Percentiles rank a stretch among this genome's conserved stretches.
phyloP scores from a whole-genome alignment of 306 rosid genomes.

The Prunus campanulata region DNA sequence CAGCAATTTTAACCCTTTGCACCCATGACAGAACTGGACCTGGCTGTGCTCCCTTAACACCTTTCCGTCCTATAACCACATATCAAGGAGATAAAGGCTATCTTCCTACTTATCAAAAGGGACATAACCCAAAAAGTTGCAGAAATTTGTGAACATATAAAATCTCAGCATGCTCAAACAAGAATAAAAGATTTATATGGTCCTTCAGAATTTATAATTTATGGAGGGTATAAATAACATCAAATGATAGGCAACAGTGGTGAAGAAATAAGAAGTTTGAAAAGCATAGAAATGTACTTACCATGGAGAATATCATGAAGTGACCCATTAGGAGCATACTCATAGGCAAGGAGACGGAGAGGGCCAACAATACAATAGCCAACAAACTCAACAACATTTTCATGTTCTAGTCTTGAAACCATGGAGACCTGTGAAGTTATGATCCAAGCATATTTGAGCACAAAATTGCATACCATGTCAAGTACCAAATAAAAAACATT shows the following conservation, averaged over 20 bases:
- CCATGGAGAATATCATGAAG: constrained; percentile 81
- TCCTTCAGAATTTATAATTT: background rate
- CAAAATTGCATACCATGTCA: background rate
- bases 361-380: constrained; percentile 70
- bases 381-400: constrained; percentile 62
- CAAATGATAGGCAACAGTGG: background rate
- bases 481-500: background rate
- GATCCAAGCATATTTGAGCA: background rate
- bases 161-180: background rate
- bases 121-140: background rate
- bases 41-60: constrained; percentile 74
- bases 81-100: background rate
- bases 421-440: constrained; percentile 51
- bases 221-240: background rate
- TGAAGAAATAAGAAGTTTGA: background rate
- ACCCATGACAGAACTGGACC: constrained; percentile 70
- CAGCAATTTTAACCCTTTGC: constrained; percentile 77
- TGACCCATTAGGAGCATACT: constrained; percentile 75
- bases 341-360: constrained; percentile 65
- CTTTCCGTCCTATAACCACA: constrained; percentile 59
- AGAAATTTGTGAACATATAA: background rate
- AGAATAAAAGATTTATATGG: background rate
- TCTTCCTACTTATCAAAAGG: background rate
- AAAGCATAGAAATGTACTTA: constrained; percentile 13
- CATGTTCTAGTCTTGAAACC: constrained; percentile 79